Base-by-base conservation (phyloP, 768 basidiomycete genomes). In the Kwoniella europaea region DNA sequence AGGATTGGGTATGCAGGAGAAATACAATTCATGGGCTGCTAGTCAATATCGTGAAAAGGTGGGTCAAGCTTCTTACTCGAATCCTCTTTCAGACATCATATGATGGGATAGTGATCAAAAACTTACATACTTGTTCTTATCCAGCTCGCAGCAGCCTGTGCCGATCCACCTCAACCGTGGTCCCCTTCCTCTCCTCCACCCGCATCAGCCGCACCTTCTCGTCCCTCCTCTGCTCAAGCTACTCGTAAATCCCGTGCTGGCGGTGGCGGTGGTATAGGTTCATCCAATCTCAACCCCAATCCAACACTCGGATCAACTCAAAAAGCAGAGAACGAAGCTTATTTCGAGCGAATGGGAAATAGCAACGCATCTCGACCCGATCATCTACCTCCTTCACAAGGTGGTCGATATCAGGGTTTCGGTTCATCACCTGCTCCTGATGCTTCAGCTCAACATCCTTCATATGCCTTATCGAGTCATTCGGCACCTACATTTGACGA, bases 21-120 rank as follows among this genome's bases (percentile, higher is more conserved):
- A 85, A 66, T 98, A 98, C 84, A 92, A 93, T 79, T 91, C 89
- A 50, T 97, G 95, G 93, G 92, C 94, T 2, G 96, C 94, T 1
- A 86, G 91, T 2, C 94, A 98, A 84, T 98, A 98, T 84, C 89
- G 92, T 54, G 92, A 94, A 84, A 99, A 97, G 87, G 94, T 92
- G 3, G 27, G 27, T 27, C 4, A n/a, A n/a, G n/a, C n/a, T n/a
- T n/a, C n/a, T n/a, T n/a, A n/a, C n/a, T n/a, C n/a, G n/a, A n/a
- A n/a, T n/a, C n/a, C n/a, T n/a, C n/a, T n/a, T n/a, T n/a, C n/a
- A n/a, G n/a, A n/a, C n/a, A n/a, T n/a, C n/a, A n/a, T n/a, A n/a
- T n/a, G n/a, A n/a, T n/a, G n/a, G n/a, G n/a, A n/a, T n/a, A n/a
- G n/a, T n/a, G n/a, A n/a, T n/a, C n/a, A n/a, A n/a, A n/a, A n/a